phyloP scores from a whole-genome alignment of 129 eudicot species.

The Erigeron canadensis region DNA sequence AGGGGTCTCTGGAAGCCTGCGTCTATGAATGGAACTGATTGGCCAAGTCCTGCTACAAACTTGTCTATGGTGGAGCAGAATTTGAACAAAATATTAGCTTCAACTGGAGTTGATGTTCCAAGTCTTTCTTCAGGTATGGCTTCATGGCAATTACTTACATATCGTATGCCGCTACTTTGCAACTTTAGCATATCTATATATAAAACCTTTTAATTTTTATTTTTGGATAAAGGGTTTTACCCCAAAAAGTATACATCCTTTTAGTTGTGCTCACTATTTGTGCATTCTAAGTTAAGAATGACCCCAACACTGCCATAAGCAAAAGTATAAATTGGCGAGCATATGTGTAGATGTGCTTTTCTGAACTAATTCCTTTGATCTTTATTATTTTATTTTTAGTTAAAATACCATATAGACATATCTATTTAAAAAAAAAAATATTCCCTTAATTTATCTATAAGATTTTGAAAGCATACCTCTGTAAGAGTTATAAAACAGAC shows the following conservation, averaged over 20 bases:
- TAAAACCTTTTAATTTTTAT: background rate
- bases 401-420: background rate
- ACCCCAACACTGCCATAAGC: background rate
- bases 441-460: background rate
- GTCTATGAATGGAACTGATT: conserved; percentile 95
- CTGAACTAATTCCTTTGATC: background rate
- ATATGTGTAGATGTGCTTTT: background rate
- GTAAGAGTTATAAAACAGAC: background rate
- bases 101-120: conserved; percentile 91
- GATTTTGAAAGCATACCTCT: background rate
- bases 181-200: background rate
- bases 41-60: conserved; percentile 99
- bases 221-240: too few relatives aligned
- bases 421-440: background rate
- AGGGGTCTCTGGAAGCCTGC: conserved; percentile 98
- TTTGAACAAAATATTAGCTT: conserved; percentile 73
- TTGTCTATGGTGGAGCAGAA: conserved; percentile 68
- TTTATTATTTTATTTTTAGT: background rate
- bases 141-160: conserved; percentile 2
- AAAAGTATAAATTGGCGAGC: background rate
- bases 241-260: too few relatives aligned
- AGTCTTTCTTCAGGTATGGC: conserved; percentile 69
- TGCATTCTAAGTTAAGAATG: background rate
- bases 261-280: background rate
- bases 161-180: background rate